These are phyloP conservation scores for Penicillium goetzii DNA, from an alignment of 495 filamentous ascomycete species.

Conservation along the genomic window DNA sequence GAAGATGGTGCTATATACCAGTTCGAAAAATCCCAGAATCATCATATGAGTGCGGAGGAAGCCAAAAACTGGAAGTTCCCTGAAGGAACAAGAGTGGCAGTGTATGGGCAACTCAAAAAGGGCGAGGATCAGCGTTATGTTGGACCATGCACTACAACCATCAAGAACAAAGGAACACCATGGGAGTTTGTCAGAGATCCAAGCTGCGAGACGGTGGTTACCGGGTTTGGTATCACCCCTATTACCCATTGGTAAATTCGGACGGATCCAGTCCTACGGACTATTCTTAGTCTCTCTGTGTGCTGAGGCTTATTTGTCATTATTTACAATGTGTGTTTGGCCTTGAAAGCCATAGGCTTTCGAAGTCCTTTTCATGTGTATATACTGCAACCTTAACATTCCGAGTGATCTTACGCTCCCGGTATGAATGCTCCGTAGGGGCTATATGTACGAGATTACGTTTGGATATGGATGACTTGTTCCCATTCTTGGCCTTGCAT, in stretches of 20 bases:
- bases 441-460: not conserved
- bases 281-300: not conserved
- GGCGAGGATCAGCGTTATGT: too few species aligned
- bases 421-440: not conserved
- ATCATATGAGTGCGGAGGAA: not conserved
- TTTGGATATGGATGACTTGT: not conserved
- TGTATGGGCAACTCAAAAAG: not conserved
- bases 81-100: not conserved
- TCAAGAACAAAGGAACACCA: too few species aligned
- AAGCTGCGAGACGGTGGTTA: not conserved
- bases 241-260: not conserved
- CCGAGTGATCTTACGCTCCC: not conserved
- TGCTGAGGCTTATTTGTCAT: not conserved
- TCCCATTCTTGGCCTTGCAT: not conserved
- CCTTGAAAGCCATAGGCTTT: not conserved
- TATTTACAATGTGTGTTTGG: not conserved
- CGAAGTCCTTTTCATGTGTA: not conserved
- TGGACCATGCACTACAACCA: too few species aligned
- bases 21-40: not conserved
- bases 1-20: not conserved
- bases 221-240: not conserved
- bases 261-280: not conserved
- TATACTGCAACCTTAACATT: not conserved
- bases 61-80: not conserved
- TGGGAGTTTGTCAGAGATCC: not conserved